Evolutionary conservation across 768 basidiomycete genomes (phyloP), one percentile per base, ranked within the genome.

Genomic region (Kwoniella sp.): DNA sequence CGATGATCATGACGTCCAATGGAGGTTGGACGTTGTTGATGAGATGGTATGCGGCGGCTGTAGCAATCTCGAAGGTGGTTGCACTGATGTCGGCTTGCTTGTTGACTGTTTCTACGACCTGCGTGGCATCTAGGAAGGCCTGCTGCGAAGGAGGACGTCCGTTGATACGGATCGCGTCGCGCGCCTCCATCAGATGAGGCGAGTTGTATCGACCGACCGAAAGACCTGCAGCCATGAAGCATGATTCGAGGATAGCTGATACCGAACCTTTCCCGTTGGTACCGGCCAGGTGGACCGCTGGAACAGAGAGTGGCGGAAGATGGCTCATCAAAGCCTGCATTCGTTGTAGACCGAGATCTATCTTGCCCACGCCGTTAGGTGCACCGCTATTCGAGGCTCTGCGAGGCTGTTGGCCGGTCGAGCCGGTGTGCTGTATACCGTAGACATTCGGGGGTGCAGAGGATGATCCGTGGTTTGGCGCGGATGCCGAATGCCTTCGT

Each of bases 201-300:
- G 88, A 90, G 79, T 94, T 98, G 84, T 91, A 98, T 36, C 89
- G 84, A 7, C 92, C 96, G 12, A 90, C 82, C 0, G 83, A 79
- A n/a, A 88, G 82, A 0, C 82, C 80, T 6, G 88, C 83, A 5
- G 83, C 79, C 4, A 77, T 74, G 8, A 97, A 81, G 70, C 91
- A 89, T 47, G 91, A 91, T 0, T 90, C 86, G 12, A 96, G 78
- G 36, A 92, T 82, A 5, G 88, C 88, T 0, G 92, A 88, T 13
- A 95, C 91, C 69, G 91, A 94, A 36, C 96, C 96, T 80, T 98
- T 99, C 9, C 95, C 95, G 80, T 99, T 98, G 0, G 96, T 99
- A 0, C 96, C 96, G 8, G 92, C 88, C 61, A 98, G 85, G 74
- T 99, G 96, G 36, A 90, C 83, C 0, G 92, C 91, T 0, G 92